Evolutionary conservation across 179 eudicot genomes (phyloP).

Genomic region (Camellia oleifera): DNA sequence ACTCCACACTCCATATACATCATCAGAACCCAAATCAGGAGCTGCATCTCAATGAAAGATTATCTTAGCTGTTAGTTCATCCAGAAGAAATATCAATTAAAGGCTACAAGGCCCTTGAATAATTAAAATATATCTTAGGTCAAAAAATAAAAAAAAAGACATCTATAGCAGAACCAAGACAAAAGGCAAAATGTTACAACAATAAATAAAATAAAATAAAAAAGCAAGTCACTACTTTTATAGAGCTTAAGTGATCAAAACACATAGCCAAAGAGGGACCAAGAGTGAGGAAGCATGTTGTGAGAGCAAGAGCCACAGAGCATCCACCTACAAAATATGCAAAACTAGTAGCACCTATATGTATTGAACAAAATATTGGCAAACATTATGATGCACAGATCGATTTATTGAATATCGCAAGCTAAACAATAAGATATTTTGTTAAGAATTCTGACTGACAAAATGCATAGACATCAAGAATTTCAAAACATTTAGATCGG

Average conservation of each 20-base stretch:
- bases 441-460: neutral
- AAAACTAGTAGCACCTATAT: neutral
- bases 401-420: neutral
- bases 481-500: neutral
- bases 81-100: neutral
- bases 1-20: slow-evolving; percentile 79
- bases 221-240: too few species aligned
- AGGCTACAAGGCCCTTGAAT: slow-evolving; percentile 5
- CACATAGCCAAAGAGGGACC: too few species aligned
- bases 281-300: too few species aligned
- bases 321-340: too few species aligned
- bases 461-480: neutral
- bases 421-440: neutral
- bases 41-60: slow-evolving; percentile 45
- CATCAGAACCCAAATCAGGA: slow-evolving; percentile 78
- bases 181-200: too few species aligned
- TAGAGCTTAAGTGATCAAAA: too few species aligned
- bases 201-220: too few species aligned
- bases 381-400: neutral
- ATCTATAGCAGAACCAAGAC: too few species aligned
- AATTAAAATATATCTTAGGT: neutral
- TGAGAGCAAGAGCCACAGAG: too few species aligned
- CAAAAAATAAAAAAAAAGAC: neutral
- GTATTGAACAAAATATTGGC: neutral
- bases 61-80: neutral